phyloP scores from a whole-genome alignment of 352 stramenopile genomes.

The Pythium guiyangense region DNA sequence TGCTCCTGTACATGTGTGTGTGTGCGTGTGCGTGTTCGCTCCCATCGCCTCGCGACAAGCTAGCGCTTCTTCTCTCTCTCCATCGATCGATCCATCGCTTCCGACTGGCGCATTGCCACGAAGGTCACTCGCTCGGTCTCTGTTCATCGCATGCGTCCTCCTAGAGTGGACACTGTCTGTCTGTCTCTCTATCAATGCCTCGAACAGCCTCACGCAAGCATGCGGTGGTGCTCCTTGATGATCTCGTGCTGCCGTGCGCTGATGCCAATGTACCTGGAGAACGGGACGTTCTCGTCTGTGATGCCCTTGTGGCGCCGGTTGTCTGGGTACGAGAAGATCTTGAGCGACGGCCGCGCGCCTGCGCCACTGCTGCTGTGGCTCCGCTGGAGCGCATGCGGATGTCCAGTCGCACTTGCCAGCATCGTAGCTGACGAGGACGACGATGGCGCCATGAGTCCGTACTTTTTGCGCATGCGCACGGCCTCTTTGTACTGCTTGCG shows the following conservation, averaged over 20 bases:
- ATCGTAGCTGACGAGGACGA: not conserved
- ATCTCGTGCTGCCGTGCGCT: constrained; percentile 66
- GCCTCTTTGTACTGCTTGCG: constrained; percentile 52
- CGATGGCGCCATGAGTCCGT: constrained; percentile 8
- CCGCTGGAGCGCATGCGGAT: no score
- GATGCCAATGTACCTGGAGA: constrained; percentile 71
- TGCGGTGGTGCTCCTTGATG: constrained; percentile 71
- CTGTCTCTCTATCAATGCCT: no score
- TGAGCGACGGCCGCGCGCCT: constrained; percentile 45
- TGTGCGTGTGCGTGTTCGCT: no score
- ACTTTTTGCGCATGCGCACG: constrained; percentile 45
- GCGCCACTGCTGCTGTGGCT: not conserved
- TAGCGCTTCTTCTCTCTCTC: no score
- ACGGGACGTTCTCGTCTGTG: constrained; percentile 58
- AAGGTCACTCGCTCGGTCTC: no score
- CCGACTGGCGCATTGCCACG: no score
- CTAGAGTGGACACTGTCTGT: no score
- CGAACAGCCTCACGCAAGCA: constrained; percentile 43
- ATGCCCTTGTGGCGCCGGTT: constrained; percentile 25
- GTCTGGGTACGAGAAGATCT: constrained; percentile 68
- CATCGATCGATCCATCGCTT: no score
- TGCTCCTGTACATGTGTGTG: no score
- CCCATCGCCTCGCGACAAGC: no score
- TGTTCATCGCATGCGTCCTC: no score
- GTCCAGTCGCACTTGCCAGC: no score